Conservation (phyloP, 1,284 basidiomycete genomes). For the Tilletia horrida region DNA sequence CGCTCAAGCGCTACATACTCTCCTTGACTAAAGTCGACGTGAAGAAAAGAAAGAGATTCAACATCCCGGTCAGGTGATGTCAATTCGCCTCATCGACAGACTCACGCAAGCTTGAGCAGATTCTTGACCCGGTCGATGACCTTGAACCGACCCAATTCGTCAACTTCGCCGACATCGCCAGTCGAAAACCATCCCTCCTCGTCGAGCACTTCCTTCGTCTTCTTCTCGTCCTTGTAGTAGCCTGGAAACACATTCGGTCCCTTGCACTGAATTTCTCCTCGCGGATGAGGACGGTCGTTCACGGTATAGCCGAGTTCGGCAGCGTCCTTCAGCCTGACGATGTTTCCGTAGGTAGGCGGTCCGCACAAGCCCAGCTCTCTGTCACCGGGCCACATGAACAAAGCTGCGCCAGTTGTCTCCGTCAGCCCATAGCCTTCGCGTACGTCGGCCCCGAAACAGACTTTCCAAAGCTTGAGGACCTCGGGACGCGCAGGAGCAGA, state of each 20-base stretch:
- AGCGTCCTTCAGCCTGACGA: slow-evolving; percentile 44
- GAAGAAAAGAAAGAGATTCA: neutral
- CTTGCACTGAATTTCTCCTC: slow-evolving; percentile 68
- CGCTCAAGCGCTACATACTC: slow-evolving; percentile 99
- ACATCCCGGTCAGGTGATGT: neutral
- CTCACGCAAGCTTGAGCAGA: slow-evolving; percentile 33
- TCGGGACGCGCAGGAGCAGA: slow-evolving; percentile 77
- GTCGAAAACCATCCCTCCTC: slow-evolving; percentile 82
- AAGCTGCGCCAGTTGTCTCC: slow-evolving; percentile 40
- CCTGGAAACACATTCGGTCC: slow-evolving; percentile 50
- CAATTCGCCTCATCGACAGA: neutral
- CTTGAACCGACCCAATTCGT: slow-evolving; percentile 73
- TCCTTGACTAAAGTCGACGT: slow-evolving; percentile 41
- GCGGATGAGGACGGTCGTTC: slow-evolving; percentile 82
- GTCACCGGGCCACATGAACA: slow-evolving; percentile 16
- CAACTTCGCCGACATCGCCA: slow-evolving; percentile 74
- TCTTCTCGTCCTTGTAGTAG: slow-evolving; percentile 62
- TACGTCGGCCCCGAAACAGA: slow-evolving; percentile 68
- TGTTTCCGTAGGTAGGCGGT: slow-evolving; percentile 40
- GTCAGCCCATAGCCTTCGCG: slow-evolving; percentile 65
- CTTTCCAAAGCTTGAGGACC: slow-evolving; percentile 80
- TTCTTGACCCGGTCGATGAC: slow-evolving; percentile 88
- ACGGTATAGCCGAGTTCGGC: slow-evolving; percentile 77
- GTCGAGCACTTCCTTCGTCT: slow-evolving; percentile 62
- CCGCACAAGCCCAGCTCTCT: slow-evolving; percentile 40